A percentile compares a stretch with the other conserved stretches of the same genome.
These are phyloP conservation scores for Wickerhamiella nectarea DNA, from an alignment of 805 yeast genomes.

Conservation along the genomic window DNA sequence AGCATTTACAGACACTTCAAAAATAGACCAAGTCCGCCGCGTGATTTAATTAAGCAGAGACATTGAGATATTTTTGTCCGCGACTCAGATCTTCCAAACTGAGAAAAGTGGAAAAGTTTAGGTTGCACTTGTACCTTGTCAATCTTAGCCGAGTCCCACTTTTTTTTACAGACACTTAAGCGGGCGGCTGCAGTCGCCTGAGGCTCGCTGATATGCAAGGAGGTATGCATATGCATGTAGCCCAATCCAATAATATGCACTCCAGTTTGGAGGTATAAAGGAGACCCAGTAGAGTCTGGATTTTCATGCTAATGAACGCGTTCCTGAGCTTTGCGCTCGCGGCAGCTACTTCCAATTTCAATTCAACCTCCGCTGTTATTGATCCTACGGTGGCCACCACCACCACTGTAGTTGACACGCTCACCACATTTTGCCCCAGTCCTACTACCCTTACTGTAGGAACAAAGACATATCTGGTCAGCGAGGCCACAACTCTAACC, in stretches of 20 bases:
- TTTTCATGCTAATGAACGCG: no score
- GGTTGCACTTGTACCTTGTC: no score
- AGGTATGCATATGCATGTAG: no score
- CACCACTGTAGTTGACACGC: constrained; percentile 23
- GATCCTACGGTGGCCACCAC: not conserved
- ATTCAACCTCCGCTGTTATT: no score
- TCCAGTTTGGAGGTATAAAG: no score
- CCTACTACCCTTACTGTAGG: constrained; percentile 49
- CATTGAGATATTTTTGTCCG: not conserved
- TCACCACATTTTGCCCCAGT: constrained; percentile 66
- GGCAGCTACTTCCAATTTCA: not conserved
- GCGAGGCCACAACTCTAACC: constrained; percentile 68
- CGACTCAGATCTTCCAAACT: not conserved
- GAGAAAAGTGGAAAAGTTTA: no score
- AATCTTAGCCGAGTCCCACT: no score
- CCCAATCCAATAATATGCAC: no score
- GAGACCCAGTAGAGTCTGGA: no score
- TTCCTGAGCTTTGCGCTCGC: not conserved
- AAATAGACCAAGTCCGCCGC: not conserved
- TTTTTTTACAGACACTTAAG: no score
- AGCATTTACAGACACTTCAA: not conserved
- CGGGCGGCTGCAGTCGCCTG: no score
- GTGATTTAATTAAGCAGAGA: not conserved
- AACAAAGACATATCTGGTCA: constrained; percentile 29
- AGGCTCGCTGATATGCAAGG: no score